These are phyloP conservation scores for Coniochaeta sp. DNA, from an alignment of 2,329 filamentous ascomycete species.

Conservation along the genomic window DNA sequence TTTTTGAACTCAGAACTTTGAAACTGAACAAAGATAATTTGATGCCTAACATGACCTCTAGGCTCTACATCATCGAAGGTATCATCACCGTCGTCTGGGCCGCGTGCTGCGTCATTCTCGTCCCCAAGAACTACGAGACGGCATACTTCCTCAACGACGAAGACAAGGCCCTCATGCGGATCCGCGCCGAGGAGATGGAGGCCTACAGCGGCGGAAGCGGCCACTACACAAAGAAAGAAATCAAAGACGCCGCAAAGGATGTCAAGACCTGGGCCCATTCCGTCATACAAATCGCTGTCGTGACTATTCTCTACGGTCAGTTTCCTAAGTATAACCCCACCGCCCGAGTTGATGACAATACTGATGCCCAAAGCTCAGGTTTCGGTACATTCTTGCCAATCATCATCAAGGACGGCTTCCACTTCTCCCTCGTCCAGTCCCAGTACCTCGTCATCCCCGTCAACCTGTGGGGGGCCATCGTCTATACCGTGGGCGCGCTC, in stretches of 20 bases:
- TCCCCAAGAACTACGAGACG: constrained; percentile 10
- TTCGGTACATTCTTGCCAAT: constrained; percentile 33
- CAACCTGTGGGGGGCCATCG: constrained; percentile 29
- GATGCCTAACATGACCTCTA: not conserved
- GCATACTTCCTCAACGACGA: constrained; percentile 5
- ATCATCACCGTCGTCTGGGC: constrained; percentile 10
- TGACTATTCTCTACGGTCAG: constrained; percentile 27
- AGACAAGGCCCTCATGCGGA: constrained; percentile 12
- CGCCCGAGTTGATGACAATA: not conserved
- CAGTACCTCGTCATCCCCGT: constrained; percentile 30
- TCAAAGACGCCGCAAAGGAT: constrained; percentile 16
- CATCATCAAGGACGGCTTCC: constrained; percentile 29
- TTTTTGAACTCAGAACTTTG: not conserved
- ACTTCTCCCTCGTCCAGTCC: constrained; percentile 28
- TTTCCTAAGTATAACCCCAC: not conserved
- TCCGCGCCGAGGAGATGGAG: constrained; percentile 13
- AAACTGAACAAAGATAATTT: too few species aligned
- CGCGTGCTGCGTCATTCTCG: constrained; percentile 7
- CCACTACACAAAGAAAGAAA: constrained; percentile 13
- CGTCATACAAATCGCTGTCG: constrained; percentile 27
- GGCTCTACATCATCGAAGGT: constrained; percentile 12
- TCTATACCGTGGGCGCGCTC: constrained; percentile 29
- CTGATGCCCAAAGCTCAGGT: constrained; percentile 9
- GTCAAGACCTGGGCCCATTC: constrained; percentile 19
- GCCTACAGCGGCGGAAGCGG: constrained; percentile 15